These are phyloP conservation scores for Peniophora sp. DNA, from an alignment of 1,284 basidiomycete genomes.

Conservation along the genomic window DNA sequence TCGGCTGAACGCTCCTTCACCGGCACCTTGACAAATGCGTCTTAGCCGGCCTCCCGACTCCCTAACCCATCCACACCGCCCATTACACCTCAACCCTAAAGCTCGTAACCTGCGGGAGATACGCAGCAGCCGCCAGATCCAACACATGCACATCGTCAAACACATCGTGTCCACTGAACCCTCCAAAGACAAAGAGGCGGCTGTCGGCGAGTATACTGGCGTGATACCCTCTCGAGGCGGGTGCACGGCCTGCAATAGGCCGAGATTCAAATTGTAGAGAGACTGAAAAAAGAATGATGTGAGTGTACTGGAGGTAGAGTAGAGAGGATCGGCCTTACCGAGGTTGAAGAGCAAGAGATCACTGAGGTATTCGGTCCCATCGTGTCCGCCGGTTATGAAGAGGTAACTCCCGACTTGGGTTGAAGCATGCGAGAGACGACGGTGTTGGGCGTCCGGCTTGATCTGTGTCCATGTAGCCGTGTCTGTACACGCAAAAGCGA, in stretches of 20 bases:
- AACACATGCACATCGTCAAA: slow-evolving; percentile 82
- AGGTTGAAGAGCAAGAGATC: slow-evolving; percentile 85
- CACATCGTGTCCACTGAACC: slow-evolving; percentile 76
- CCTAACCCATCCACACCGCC: background rate
- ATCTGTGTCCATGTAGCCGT: slow-evolving; percentile 65
- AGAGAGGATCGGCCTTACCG: slow-evolving; percentile 35
- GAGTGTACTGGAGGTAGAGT: slow-evolving; percentile 21
- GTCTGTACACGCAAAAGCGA: slow-evolving; percentile 32
- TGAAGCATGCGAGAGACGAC: slow-evolving; percentile 79
- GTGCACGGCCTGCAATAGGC: slow-evolving; percentile 58
- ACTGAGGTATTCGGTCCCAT: slow-evolving; percentile 69
- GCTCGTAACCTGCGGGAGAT: slow-evolving; percentile 87
- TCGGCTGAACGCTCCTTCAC: too few species aligned
- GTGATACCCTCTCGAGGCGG: slow-evolving; percentile 77
- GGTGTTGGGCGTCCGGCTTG: slow-evolving; percentile 46
- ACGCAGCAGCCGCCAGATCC: slow-evolving; percentile 83
- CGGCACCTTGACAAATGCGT: too few species aligned
- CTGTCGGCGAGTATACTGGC: slow-evolving; percentile 77
- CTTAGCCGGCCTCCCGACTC: background rate
- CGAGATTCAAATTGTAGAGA: slow-evolving; percentile 61
- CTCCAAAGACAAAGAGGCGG: slow-evolving; percentile 81
- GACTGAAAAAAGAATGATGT: slow-evolving; percentile 45
- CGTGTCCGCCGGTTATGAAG: slow-evolving; percentile 86
- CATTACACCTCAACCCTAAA: slow-evolving; percentile 43
- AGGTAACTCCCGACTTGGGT: slow-evolving; percentile 93